phyloP scores from a whole-genome alignment of 169 alveolate genomes.

The Plasmodium vivax region DNA sequence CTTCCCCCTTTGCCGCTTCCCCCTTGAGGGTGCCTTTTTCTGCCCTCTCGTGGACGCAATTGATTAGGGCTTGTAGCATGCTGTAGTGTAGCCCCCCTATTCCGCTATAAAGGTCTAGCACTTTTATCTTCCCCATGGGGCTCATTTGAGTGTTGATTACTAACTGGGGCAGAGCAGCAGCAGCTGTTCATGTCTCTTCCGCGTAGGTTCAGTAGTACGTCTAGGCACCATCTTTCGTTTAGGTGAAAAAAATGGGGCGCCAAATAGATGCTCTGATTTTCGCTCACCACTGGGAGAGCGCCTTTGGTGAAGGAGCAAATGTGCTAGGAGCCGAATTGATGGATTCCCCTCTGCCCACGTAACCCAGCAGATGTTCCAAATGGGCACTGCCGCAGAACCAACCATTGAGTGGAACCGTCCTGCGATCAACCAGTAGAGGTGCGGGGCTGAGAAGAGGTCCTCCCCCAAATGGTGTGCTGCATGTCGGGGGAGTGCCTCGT shows the following conservation, averaged over 20 bases:
- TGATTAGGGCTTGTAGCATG: conserved; percentile 33
- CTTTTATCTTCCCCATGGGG: conserved; percentile 33
- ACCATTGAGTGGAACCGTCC: background rate
- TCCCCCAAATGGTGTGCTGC: background rate
- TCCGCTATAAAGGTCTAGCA: conserved; percentile 60
- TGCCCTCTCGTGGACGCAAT: background rate
- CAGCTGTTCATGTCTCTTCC: background rate
- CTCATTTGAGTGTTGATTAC: background rate
- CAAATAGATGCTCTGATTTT: background rate
- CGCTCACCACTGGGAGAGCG: background rate
- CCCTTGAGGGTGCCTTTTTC: background rate
- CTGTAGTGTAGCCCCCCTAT: conserved; percentile 74
- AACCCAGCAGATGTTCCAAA: background rate
- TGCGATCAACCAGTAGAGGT: background rate
- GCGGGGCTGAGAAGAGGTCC: background rate
- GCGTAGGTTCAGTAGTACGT: background rate
- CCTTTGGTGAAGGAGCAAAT: background rate
- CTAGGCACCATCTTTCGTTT: background rate
- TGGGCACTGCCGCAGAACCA: background rate
- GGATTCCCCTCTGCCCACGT: background rate
- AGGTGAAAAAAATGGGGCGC: background rate
- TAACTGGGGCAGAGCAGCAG: background rate
- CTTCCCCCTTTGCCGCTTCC: background rate
- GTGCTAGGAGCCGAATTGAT: background rate
- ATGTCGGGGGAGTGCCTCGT: background rate